These are phyloP conservation scores for Fusarium succisae DNA, from an alignment of 2,329 filamentous ascomycete genomes.

Conservation along the genomic window DNA sequence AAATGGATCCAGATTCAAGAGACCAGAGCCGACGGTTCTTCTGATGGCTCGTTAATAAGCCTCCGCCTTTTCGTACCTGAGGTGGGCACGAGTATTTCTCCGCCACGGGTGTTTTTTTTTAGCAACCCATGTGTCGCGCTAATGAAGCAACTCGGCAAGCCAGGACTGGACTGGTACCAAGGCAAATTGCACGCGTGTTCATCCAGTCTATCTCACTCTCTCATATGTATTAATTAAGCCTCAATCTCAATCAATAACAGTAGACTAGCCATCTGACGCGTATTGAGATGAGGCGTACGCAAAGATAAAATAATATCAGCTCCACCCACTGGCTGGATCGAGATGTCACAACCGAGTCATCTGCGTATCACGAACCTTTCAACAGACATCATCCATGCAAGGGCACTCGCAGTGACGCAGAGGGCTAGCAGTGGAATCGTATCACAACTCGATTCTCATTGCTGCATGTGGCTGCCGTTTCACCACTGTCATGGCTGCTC, in stretches of 20 bases:
- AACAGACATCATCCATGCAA: slow-evolving; percentile 21
- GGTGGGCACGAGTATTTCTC: slow-evolving; percentile 12
- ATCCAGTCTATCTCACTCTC: slow-evolving; percentile 8
- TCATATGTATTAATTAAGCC: neutral
- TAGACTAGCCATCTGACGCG: slow-evolving; percentile 1
- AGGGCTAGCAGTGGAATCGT: slow-evolving; percentile 2
- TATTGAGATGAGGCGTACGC: neutral
- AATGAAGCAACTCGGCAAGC: neutral
- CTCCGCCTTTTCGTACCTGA: slow-evolving; percentile 4
- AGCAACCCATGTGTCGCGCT: slow-evolving; percentile 29
- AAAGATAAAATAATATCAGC: neutral
- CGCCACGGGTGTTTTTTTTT: slow-evolving; percentile 30
- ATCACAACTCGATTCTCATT: slow-evolving; percentile 10
- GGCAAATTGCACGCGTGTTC: slow-evolving; percentile 33
- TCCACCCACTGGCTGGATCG: slow-evolving; percentile 14
- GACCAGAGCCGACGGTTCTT: neutral
- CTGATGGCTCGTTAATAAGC: neutral
- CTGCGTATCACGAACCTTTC: slow-evolving; percentile 2
- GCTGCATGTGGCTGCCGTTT: slow-evolving; percentile 26
- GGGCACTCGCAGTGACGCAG: slow-evolving; percentile 13
- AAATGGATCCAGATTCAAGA: slow-evolving; percentile 13
- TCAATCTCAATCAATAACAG: neutral
- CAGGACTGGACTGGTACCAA: neutral
- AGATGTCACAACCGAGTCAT: slow-evolving; percentile 20
- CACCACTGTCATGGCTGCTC: slow-evolving; percentile 20